Evolutionary conservation across 805 yeast species (phyloP).

Genomic region (Kazachstania taianensis): DNA sequence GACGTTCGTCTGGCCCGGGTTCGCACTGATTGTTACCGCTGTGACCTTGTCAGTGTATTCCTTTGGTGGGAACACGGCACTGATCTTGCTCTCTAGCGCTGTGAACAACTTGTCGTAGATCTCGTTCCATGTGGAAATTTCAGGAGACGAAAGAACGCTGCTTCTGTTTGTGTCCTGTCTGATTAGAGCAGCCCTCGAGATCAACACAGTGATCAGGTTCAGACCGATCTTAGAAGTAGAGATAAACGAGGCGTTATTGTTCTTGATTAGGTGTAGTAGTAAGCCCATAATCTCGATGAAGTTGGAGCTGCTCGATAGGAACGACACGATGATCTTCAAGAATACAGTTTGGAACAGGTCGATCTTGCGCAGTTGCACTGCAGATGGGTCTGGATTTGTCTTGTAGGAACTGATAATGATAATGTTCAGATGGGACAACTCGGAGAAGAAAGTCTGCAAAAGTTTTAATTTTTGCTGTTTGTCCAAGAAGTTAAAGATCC

Average conservation of each 20-base stretch:
- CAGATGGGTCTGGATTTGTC: slow-evolving; percentile 48
- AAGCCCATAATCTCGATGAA: slow-evolving; percentile 72
- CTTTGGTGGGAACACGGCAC: slow-evolving; percentile 72
- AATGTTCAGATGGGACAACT: slow-evolving; percentile 69
- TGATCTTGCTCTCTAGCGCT: slow-evolving; percentile 64
- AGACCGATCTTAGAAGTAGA: slow-evolving; percentile 67
- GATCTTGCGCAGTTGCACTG: slow-evolving; percentile 44
- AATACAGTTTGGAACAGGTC: slow-evolving; percentile 74
- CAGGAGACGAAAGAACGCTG: slow-evolving; percentile 32
- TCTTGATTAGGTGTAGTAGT: slow-evolving; percentile 57
- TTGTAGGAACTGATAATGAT: slow-evolving; percentile 72
- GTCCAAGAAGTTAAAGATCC: slow-evolving; percentile 73
- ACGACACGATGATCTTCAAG: slow-evolving; percentile 73
- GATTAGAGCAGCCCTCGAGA: slow-evolving; percentile 85
- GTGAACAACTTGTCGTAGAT: slow-evolving; percentile 78
- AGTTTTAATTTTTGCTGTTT: slow-evolving; percentile 69
- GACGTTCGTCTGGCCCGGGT: slow-evolving; percentile 20
- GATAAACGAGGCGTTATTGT: slow-evolving; percentile 51
- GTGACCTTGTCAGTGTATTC: slow-evolving; percentile 21
- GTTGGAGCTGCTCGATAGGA: slow-evolving; percentile 65
- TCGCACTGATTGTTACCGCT: neutral
- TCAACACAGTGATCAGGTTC: slow-evolving; percentile 77
- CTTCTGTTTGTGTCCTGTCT: slow-evolving; percentile 60
- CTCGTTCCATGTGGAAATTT: slow-evolving; percentile 52
- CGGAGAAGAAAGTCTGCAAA: slow-evolving; percentile 67